Base-by-base conservation (phyloP, 2,329 filamentous ascomycete species). In the Fusarium beomiforme region DNA sequence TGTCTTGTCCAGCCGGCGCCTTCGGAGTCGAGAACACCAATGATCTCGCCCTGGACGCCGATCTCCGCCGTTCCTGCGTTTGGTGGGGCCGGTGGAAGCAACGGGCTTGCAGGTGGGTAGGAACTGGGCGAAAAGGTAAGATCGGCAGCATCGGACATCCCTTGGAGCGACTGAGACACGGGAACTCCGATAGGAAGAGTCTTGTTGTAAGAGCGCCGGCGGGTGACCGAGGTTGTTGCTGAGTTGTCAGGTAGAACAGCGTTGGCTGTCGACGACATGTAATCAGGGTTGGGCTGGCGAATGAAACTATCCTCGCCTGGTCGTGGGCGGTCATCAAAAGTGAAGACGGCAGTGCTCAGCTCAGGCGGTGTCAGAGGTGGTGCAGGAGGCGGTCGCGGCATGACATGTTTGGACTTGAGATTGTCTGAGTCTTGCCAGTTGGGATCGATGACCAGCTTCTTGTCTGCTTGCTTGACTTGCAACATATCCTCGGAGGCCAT, bases 1-100 rank as follows among this genome's bases (percentile, higher is more conserved):
- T 90, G 88, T 39, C 87, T 83, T 72, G 83, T 86, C 88, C 87
- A 90, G 43, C 83, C 83, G 21, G 83, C 81, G 8, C 85, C 86
- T 16, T 82, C 79, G 61, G 81, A 81, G 73, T 88, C 83, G 60
- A 84, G 78, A 16, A 84, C 80, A 12, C 84, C 85, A 42, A 88
- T 81, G 59, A 86, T 85, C 73, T 88, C 85, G 31, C 85, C 86
- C 49, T 85, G 81, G 8, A 87, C 79, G 54, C 83, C 81, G 37
- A 85, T 80, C 60, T 83, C 81, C 34, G 68, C 65, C 49, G 70
- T 66, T 59, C 71, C 74, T 59, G 65, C 72, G 36, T 72, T 78
- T 41, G 71, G 81, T 44, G 85, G 85, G 50, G 85, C 83, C 11
- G 85, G 83, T 16, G 86, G 85, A 47, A 87, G 79, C 47, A 83